These are phyloP conservation scores for Colletotrichum destructivum DNA, from an alignment of 2,329 filamentous ascomycete genomes.

Conservation along the genomic window DNA sequence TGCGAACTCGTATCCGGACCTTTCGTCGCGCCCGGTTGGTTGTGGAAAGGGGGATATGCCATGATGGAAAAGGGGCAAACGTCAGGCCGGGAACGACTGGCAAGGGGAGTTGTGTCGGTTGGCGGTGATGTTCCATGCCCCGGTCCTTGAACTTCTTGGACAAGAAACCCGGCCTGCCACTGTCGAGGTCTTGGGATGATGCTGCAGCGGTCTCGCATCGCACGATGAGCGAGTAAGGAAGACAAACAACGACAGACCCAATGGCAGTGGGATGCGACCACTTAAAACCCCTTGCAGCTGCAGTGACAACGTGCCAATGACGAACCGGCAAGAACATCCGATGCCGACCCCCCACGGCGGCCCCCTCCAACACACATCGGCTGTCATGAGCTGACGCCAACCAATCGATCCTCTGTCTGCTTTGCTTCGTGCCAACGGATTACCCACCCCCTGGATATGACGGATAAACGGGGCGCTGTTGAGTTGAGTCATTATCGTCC, in stretches of 20 bases:
- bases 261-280: constrained; percentile 32
- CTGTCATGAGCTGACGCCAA: not conserved
- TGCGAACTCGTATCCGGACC: constrained; percentile 28
- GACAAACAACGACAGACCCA: not conserved
- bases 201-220: constrained; percentile 22
- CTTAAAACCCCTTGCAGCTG: constrained; percentile 40
- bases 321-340: constrained; percentile 4
- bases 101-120: not conserved
- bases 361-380: not conserved
- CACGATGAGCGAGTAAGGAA: not conserved
- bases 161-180: constrained; percentile 18
- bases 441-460: not conserved
- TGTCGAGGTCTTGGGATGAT: constrained; percentile 25
- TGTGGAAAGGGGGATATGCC: constrained; percentile 8
- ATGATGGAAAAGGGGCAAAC: constrained; percentile 4
- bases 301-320: constrained; percentile 25
- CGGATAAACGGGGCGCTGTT: not conserved
- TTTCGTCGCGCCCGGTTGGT: not conserved
- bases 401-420: not conserved
- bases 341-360: not conserved
- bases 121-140: not conserved
- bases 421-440: not conserved
- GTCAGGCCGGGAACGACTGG: not conserved
- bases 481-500: not conserved
- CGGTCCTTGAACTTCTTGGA: constrained; percentile 7